Percentiles rank a stretch among this genome's conserved stretches.
These are phyloP conservation scores for Ajuga chamaepitys DNA, from an alignment of 257 asterid species.

Conservation along the genomic window DNA sequence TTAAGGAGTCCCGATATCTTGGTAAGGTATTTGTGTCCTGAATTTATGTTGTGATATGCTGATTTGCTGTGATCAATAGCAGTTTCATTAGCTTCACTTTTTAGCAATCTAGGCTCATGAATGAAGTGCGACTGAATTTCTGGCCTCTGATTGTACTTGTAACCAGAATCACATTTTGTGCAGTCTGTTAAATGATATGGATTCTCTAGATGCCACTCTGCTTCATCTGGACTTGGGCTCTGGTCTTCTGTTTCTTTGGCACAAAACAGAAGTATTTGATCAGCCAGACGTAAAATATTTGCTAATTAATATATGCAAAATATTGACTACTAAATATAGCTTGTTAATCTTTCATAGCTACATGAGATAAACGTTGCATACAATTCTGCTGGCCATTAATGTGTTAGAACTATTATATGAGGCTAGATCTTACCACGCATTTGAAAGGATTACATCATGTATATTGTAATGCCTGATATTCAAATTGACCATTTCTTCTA, in stretches of 20 bases:
- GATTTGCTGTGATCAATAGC: slow-evolving; percentile 18
- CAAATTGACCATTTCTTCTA: background rate
- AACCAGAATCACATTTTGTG: slow-evolving; percentile 8
- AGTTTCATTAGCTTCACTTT: slow-evolving; percentile 25
- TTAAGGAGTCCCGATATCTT: slow-evolving; percentile 52
- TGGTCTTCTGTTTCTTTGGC: slow-evolving; percentile 27
- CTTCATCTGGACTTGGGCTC: slow-evolving; percentile 37
- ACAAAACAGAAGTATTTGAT: slow-evolving; percentile 17
- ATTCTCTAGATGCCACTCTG: slow-evolving; percentile 44
- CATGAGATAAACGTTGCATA: background rate
- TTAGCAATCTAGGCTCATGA: slow-evolving; percentile 29
- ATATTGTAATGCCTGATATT: background rate
- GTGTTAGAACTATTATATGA: background rate
- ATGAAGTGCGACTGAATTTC: slow-evolving; percentile 27
- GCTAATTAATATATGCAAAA: slow-evolving; percentile 4
- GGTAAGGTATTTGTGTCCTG: slow-evolving; percentile 43
- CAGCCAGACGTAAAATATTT: slow-evolving; percentile 24
- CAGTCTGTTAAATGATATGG: slow-evolving; percentile 20
- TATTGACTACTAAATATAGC: background rate
- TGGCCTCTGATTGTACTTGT: slow-evolving; percentile 29
- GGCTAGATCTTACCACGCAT: background rate
- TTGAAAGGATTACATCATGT: background rate
- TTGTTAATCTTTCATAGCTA: background rate
- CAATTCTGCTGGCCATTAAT: background rate
- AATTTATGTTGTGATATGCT: slow-evolving; percentile 24